Percentiles rank a stretch among this genome's conserved stretches.
Conservation (phyloP, 495 filamentous ascomycete species). For the Hypoxylon perforatum region DNA sequence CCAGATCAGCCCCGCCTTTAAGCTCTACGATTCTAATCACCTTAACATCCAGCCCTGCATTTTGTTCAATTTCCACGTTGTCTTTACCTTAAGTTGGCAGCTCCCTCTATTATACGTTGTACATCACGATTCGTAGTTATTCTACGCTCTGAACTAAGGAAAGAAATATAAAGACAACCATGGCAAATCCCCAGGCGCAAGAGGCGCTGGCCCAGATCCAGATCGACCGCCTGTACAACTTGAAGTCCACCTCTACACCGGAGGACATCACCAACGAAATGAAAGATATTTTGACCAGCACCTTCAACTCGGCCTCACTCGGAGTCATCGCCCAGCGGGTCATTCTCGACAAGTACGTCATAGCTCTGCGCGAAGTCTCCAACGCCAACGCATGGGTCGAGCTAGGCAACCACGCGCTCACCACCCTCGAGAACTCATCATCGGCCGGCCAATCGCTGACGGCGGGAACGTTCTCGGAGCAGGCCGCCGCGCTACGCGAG, state of each 20-base stretch:
- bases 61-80: neutral
- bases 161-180: conserved; percentile 9
- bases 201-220: conserved; percentile 67
- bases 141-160: neutral
- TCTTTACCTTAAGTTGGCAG: neutral
- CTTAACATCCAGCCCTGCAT: neutral
- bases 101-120: no score
- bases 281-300: conserved; percentile 72
- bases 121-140: neutral
- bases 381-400: conserved; percentile 71
- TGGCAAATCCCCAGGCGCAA: conserved; percentile 48
- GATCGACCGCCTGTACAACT: conserved; percentile 73
- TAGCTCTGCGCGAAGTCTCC: conserved; percentile 64
- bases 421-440: conserved; percentile 64
- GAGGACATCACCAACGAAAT: conserved; percentile 71
- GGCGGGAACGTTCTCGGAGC: conserved; percentile 76
- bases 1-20: neutral
- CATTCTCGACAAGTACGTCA: conserved; percentile 75
- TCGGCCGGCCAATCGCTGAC: conserved; percentile 56
- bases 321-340: conserved; percentile 80
- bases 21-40: neutral
- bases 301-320: conserved; percentile 70
- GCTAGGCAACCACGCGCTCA: conserved; percentile 74
- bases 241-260: conserved; percentile 66
- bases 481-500: conserved; percentile 83